A percentile compares a stretch with the other conserved stretches of the same genome.
Conservation (phyloP, 352 stramenopile genomes). For the Aphanomyces euteiches region DNA sequence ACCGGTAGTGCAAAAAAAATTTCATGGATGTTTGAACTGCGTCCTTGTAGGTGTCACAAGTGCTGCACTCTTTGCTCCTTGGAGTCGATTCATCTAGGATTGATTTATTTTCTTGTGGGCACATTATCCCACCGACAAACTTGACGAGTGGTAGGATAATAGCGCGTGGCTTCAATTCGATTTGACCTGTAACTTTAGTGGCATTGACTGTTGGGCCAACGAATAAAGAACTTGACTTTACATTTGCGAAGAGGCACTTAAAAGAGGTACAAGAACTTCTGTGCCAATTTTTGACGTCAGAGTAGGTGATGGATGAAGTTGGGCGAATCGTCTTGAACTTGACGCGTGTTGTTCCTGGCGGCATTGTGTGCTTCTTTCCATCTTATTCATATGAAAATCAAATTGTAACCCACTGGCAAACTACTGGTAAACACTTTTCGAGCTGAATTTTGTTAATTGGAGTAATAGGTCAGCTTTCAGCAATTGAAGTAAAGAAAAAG, state of each 20-base stretch:
- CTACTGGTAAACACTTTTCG: conserved; percentile 37
- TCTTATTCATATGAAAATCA: conserved; percentile 95
- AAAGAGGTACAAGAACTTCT: not conserved
- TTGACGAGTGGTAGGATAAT: conserved; percentile 67
- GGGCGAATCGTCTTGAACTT: conserved; percentile 91
- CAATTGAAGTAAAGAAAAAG: conserved; percentile 85
- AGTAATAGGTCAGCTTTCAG: conserved; percentile 47
- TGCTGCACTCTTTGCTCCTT: conserved; percentile 93
- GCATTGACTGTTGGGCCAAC: conserved; percentile 74
- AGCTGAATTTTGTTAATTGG: not conserved
- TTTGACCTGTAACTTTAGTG: conserved; percentile 32
- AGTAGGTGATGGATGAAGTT: conserved; percentile 91
- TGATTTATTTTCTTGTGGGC: conserved; percentile 96
- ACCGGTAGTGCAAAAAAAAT: conserved; percentile 57
- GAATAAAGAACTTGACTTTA: conserved; percentile 92
- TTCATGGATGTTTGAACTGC: conserved; percentile 3
- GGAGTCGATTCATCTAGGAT: conserved; percentile 64
- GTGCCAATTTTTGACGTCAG: conserved; percentile 30
- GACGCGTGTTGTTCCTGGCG: conserved; percentile 84
- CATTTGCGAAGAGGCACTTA: conserved; percentile 66
- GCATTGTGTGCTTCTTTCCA: conserved; percentile 97
- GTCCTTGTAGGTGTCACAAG: conserved; percentile 73
- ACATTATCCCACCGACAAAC: conserved; percentile 95
- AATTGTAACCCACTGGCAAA: conserved; percentile 84
- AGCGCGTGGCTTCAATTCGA: not conserved